Base-by-base conservation (phyloP, 2,329 filamentous ascomycete species). In the Bipolaris victoriae region DNA sequence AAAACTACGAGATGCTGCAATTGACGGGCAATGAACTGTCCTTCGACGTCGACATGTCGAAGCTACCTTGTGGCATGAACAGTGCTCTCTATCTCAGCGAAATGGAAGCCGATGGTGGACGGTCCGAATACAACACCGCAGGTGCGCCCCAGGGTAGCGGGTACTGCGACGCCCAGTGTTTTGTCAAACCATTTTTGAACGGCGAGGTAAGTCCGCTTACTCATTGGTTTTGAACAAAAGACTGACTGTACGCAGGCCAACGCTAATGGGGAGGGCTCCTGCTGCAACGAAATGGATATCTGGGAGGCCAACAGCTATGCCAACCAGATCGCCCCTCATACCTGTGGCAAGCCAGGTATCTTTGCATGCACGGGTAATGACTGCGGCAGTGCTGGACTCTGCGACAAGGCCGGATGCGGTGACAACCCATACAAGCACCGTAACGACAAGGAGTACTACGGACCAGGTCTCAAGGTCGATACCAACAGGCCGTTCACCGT, bases 21-120 rank as follows among this genome's bases (percentile, higher is more conserved):
- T 80, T 90, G 58, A 80, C 86, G 52, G 86, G 86, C 76, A 83
- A 88, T 69, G 88, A 91, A 75, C 87, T 91, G 77, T 87, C 86
- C 52, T 90, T 91, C 60, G 88, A 90, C 53, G 88, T 90, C 26
- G 88, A 91, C 70, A 84, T 73, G 2, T 76, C 76, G 9, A 75
- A 74, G 61, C 65, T 77, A 15, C 76, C 75, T 4, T 78, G 76
- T 60, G 76, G 76, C 22, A 77, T 77, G 73, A 78, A 78, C 49
- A 74, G 76, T 37, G 76, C 76, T 44, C 50, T 78, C 7, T 78
- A 78, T 47, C 65, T 77, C 6, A 73, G 70, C 11, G 76, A 77
- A 60, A 78, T 78, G 76, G 62, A 73, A 48, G 72, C 65, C 13
- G 60, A 69, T 44, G 76, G 76, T 43, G 75, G 76, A 4, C 69